Evolutionary conservation across 23 red algal genomes (phyloP).

Genomic region (Pyropia yezoensis): DNA sequence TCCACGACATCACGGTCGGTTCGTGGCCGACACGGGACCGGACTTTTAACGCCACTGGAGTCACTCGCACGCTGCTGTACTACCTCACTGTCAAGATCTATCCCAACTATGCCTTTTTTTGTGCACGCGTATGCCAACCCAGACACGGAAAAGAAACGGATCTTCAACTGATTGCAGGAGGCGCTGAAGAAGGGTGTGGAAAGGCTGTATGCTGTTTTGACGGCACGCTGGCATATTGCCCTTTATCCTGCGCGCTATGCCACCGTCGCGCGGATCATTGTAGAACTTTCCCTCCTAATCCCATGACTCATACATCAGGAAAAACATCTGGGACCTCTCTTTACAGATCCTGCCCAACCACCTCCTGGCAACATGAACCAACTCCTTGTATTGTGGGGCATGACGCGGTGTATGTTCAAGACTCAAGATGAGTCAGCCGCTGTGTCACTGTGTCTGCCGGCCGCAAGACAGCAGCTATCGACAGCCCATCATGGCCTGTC

Average conservation of each 20-base stretch:
- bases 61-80: not conserved
- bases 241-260: not conserved
- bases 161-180: not conserved
- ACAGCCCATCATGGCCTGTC: no score
- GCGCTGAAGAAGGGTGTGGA: conserved; percentile 18
- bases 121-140: not conserved
- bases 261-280: no score
- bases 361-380: no score
- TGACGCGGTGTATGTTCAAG: no score
- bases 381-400: no score
- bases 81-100: conserved; percentile 3
- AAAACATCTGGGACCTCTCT: no score
- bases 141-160: not conserved
- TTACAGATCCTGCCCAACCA: no score
- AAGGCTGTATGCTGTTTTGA: not conserved
- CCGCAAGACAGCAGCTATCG: no score
- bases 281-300: no score
- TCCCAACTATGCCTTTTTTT: not conserved
- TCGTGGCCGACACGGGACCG: conserved; percentile 2
- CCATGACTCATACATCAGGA: no score
- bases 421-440: no score
- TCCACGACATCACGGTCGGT: not conserved
- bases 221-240: not conserved
- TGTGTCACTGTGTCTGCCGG: no score
- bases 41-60: not conserved